These are phyloP conservation scores for Candida tammaniensis DNA, from an alignment of 805 yeast genomes.

Conservation along the genomic window DNA sequence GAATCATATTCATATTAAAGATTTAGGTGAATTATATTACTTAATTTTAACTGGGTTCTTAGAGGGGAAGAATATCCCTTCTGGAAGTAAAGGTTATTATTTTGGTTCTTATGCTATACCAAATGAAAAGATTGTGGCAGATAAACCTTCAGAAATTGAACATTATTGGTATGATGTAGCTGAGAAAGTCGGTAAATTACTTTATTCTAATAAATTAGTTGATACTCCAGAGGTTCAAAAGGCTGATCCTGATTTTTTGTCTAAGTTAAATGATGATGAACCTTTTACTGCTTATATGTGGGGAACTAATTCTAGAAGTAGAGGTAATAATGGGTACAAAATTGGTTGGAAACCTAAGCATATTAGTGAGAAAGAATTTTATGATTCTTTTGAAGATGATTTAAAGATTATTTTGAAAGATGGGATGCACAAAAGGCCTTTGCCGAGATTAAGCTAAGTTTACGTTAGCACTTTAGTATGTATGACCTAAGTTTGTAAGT, in stretches of 20 bases:
- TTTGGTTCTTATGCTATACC: constrained; percentile 22
- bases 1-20: constrained; percentile 15
- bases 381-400: constrained; percentile 17
- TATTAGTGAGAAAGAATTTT: constrained; percentile 13
- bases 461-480: too few relatives aligned
- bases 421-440: constrained; percentile 1
- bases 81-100: constrained; percentile 33
- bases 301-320: constrained; percentile 26
- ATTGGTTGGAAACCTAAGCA: constrained; percentile 28
- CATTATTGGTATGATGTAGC: constrained; percentile 29
- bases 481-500: too few relatives aligned
- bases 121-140: constrained; percentile 11
- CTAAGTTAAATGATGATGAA: constrained; percentile 11
- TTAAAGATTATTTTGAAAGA: constrained; percentile 10
- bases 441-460: not conserved
- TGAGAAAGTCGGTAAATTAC: constrained; percentile 17
- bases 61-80: constrained; percentile 19
- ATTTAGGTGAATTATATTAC: constrained; percentile 3
- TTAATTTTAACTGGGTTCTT: constrained; percentile 22
- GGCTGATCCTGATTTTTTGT: constrained; percentile 15
- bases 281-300: constrained; percentile 19
- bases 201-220: constrained; percentile 15
- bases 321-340: constrained; percentile 22
- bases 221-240: constrained; percentile 15
- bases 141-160: constrained; percentile 14